Percentiles rank a stretch among this genome's conserved stretches.
Conservation (phyloP, 2,329 filamentous ascomycete genomes). For the Cordyceps fumosorosea region DNA sequence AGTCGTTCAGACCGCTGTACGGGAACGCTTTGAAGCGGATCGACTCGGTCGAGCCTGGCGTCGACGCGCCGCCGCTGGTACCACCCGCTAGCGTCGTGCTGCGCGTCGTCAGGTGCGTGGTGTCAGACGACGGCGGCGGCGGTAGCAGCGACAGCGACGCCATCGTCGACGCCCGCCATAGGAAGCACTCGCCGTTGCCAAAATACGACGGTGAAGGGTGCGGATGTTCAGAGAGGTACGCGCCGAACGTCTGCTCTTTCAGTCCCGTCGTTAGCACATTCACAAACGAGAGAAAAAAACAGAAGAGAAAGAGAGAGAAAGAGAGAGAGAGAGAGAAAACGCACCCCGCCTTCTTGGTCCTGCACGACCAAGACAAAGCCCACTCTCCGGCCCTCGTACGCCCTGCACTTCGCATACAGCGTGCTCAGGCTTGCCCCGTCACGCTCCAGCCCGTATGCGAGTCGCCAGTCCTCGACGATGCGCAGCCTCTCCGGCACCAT, state of each 20-base stretch:
- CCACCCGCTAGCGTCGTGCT: slow-evolving; percentile 29
- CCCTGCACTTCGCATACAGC: slow-evolving; percentile 72
- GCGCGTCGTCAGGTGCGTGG: slow-evolving; percentile 36
- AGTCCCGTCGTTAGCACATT: not conserved
- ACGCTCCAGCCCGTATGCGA: slow-evolving; percentile 86
- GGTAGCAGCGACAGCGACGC: slow-evolving; percentile 46
- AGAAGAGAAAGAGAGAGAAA: not conserved
- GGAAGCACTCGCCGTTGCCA: slow-evolving; percentile 90
- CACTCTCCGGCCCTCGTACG: slow-evolving; percentile 61
- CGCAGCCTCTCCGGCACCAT: slow-evolving; percentile 82
- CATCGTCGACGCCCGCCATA: slow-evolving; percentile 55
- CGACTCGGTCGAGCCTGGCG: slow-evolving; percentile 42
- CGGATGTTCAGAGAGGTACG: slow-evolving; percentile 86
- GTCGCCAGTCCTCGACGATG: slow-evolving; percentile 77
- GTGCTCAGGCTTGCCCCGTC: slow-evolving; percentile 84
- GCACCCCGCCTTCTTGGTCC: slow-evolving; percentile 67
- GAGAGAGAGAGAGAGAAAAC: not conserved
- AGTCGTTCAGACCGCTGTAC: slow-evolving; percentile 93
- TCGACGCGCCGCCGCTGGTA: slow-evolving; percentile 19
- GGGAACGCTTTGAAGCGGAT: slow-evolving; percentile 97
- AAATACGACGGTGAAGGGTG: slow-evolving; percentile 80
- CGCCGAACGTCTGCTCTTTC: slow-evolving; percentile 65
- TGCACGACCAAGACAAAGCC: slow-evolving; percentile 86
- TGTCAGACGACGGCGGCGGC: slow-evolving; percentile 46
- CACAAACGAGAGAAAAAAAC: not conserved